Percentiles rank a stretch among this genome's conserved stretches.
These are phyloP conservation scores for Colletotrichum zoysiae DNA, from an alignment of 2,329 filamentous ascomycete species.

Conservation along the genomic window DNA sequence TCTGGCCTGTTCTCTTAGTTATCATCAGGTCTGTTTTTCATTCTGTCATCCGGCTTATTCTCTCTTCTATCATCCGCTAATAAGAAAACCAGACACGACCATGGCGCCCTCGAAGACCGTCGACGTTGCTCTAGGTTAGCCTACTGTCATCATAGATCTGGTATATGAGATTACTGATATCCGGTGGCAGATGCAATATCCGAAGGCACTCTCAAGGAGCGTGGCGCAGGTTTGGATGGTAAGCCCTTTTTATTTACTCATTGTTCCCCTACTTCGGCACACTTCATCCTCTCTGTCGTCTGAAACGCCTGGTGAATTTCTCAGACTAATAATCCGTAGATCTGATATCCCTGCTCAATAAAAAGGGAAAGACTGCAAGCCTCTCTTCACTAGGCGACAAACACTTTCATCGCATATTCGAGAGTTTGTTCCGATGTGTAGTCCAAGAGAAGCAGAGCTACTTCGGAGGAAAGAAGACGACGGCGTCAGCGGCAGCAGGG, in stretches of 20 bases:
- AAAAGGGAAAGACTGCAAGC: constrained; percentile 51
- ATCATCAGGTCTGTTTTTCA: background rate
- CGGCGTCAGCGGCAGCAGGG: constrained; percentile 62
- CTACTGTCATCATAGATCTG: too few relatives aligned
- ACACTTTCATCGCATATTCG: constrained; percentile 84
- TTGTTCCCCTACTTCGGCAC: background rate
- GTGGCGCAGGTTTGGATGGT: constrained; percentile 58
- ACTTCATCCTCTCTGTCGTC: too few relatives aligned
- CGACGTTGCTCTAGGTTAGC: constrained; percentile 39
- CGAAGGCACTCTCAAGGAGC: constrained; percentile 52
- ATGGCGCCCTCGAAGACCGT: constrained; percentile 40
- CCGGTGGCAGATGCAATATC: constrained; percentile 47
- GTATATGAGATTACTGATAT: background rate
- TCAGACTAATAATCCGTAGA: constrained; percentile 46
- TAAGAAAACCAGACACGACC: background rate
- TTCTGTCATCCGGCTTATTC: too few relatives aligned
- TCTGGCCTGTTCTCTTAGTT: background rate
- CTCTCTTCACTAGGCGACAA: constrained; percentile 70
- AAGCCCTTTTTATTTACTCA: constrained; percentile 34
- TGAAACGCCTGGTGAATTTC: too few relatives aligned
- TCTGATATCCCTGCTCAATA: constrained; percentile 53
- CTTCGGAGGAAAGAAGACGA: constrained; percentile 65
- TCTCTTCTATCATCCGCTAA: background rate
- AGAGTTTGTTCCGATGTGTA: constrained; percentile 80
- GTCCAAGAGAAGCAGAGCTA: constrained; percentile 76